Base-by-base conservation (phyloP, 257 asterid genomes). In the Nyctanthes arbortristis region DNA sequence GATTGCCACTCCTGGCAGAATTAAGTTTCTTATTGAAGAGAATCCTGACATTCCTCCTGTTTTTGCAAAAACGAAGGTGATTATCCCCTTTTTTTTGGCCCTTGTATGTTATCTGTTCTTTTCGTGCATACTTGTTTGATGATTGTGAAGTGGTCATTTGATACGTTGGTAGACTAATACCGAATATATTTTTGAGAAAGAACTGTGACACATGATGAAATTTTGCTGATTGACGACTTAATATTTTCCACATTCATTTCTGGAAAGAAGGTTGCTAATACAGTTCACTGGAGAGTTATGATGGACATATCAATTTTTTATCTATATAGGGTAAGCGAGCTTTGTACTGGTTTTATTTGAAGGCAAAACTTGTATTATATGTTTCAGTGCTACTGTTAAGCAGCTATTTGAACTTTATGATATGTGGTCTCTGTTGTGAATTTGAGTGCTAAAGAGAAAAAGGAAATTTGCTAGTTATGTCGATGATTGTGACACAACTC, bases 1-100 rank as follows among this genome's bases (percentile, higher is more conserved):
- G 68, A 87, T 94, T 14, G 87, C 97, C 14, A 94, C 99, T 27
- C 99, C 99, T 2, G 99, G 99, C 10, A 84, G 99, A 82, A 87
- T 94, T 75, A 94, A 89, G 79, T 93, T 83, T 75, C 96, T 94
- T 20, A 88, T 94, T 57, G 86, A 89, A 61, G 76, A 84, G 66
- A 88, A 84, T 84, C 89, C 97, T 39, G 93, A 90, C 70, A 76
- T 94, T 68, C 89, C 93, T 27, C 77, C 90, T 72, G 84, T 91
- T 32, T 91, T 94, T 72, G 73, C 93, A 22, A 82, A 84, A 63
- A 85, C 99, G 24, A 89, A 91, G 98, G 98, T 91, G 57, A 68
- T 69, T 77, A 2, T 28, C 18, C 1, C 45, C 22, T 31, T 25
- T 60, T 66, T 39, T 32, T 40, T 10, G 29, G 7, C 1, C 67